A percentile compares a stretch with the other conserved stretches of the same genome.
phyloP scores from a whole-genome alignment of 108 stramenopile genomes.

The Discostella stelligeroides region DNA sequence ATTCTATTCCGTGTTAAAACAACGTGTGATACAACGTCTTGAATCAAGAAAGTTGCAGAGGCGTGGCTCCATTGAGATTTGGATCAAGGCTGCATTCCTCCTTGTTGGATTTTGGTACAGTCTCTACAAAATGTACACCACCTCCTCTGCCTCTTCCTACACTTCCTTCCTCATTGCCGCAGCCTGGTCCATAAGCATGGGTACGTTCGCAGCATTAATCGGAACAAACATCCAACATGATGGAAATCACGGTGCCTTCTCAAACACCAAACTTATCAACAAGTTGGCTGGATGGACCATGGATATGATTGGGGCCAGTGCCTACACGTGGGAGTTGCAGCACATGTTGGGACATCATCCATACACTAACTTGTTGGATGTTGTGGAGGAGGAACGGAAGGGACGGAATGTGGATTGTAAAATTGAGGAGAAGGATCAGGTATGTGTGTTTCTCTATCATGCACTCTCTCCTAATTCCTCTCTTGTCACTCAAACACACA shows the following conservation, averaged over 20 bases:
- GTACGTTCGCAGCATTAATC: slow-evolving; percentile 55
- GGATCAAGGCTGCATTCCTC: slow-evolving; percentile 54
- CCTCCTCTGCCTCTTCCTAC: too few species aligned
- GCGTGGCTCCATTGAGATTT: slow-evolving; percentile 50
- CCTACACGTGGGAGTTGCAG: slow-evolving; percentile 71
- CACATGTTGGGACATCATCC: slow-evolving; percentile 89
- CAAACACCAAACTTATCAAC: slow-evolving; percentile 38
- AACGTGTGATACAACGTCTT: slow-evolving; percentile 45
- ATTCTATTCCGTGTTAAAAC: slow-evolving; percentile 47
- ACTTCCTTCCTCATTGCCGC: slow-evolving; percentile 15
- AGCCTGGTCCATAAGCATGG: slow-evolving; percentile 45
- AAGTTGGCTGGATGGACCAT: slow-evolving; percentile 65
- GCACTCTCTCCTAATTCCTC: not conserved
- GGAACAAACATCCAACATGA: slow-evolving; percentile 75
- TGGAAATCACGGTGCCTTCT: slow-evolving; percentile 76
- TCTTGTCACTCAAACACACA: not conserved
- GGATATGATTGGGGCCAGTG: slow-evolving; percentile 68
- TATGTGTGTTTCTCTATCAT: not conserved
- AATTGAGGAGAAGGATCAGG: slow-evolving; percentile 53
- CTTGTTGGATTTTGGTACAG: slow-evolving; percentile 53
- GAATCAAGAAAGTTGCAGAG: slow-evolving; percentile 32
- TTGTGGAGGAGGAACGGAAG: slow-evolving; percentile 61
- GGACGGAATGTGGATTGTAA: slow-evolving; percentile 39
- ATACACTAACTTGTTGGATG: slow-evolving; percentile 79
- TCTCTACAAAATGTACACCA: slow-evolving; percentile 47